Percentiles rank a stretch among this genome's conserved stretches.
Evolutionary conservation across 2,329 filamentous ascomycete genomes (phyloP).

Genomic region (Monosporascus sp.): DNA sequence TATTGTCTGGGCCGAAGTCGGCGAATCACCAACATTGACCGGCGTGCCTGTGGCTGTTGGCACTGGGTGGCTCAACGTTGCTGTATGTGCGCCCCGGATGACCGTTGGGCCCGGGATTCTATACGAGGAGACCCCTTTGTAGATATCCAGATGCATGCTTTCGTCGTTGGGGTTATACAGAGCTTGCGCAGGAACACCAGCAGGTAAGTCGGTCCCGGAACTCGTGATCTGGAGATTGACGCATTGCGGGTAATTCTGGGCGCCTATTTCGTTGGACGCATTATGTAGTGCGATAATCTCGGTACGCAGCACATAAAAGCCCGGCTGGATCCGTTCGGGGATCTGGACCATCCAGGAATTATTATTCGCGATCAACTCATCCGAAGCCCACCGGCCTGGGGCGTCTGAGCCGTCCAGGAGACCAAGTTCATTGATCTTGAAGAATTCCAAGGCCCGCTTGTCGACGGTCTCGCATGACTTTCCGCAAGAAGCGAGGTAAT

Average conservation of each 20-base stretch:
- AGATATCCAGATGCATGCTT: conserved; percentile 22
- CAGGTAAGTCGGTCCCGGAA: conserved; percentile 27
- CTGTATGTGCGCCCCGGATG: conserved; percentile 8
- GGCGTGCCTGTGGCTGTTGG: conserved; percentile 14
- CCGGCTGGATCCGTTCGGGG: conserved; percentile 37
- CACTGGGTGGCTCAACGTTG: conserved; percentile 15
- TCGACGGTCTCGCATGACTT: conserved; percentile 30
- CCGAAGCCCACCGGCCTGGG: conserved; percentile 29
- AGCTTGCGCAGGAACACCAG: conserved; percentile 16
- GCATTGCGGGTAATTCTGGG: conserved; percentile 51
- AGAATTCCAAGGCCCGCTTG: conserved; percentile 30
- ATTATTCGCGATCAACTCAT: conserved; percentile 44
- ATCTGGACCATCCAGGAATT: conserved; percentile 45
- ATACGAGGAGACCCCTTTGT: conserved; percentile 15
- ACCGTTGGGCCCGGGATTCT: conserved; percentile 21
- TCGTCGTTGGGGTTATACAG: conserved; percentile 21
- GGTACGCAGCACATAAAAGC: conserved; percentile 48
- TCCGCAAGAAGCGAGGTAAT: conserved; percentile 33
- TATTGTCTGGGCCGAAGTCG: no score
- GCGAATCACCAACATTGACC: no score
- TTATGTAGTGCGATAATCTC: conserved; percentile 49
- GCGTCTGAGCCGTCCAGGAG: conserved; percentile 25
- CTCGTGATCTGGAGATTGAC: conserved; percentile 54
- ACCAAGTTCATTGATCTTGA: conserved; percentile 30
- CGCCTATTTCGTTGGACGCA: conserved; percentile 35